Percentiles rank a stretch among this genome's conserved stretches.
These are phyloP conservation scores for Glycine latifolia DNA, from an alignment of 306 rosid genomes.

Conservation along the genomic window DNA sequence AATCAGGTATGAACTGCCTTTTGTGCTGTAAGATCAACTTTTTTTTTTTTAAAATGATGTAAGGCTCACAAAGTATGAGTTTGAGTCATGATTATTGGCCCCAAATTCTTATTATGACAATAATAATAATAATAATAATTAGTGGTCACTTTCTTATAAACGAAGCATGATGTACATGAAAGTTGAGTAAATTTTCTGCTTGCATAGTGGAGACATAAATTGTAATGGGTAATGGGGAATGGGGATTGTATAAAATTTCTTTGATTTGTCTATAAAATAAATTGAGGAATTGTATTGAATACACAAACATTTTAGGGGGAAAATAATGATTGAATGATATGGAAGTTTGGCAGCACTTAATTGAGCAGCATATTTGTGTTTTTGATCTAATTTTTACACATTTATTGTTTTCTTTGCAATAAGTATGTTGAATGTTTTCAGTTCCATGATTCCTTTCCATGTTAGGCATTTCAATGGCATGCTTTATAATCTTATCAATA, in stretches of 20 bases:
- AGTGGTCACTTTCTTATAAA: constrained; percentile 5
- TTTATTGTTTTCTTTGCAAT: background rate
- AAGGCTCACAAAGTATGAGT: constrained; percentile 11
- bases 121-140: background rate
- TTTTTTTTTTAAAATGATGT: background rate
- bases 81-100: constrained; percentile 10
- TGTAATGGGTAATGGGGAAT: background rate
- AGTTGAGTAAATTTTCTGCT: constrained; percentile 17
- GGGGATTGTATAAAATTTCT: constrained; percentile 8
- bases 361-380: background rate
- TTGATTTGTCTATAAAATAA: constrained; percentile 31
- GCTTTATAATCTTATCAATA: constrained; percentile 31
- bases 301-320: background rate
- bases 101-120: constrained; percentile 9
- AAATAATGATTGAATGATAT: background rate
- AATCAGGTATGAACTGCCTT: constrained; percentile 63
- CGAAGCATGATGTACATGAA: background rate
- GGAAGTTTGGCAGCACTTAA: background rate
- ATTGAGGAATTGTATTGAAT: background rate
- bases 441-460: constrained; percentile 27
- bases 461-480: constrained; percentile 18
- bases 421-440: background rate
- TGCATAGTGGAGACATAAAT: background rate
- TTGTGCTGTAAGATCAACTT: constrained; percentile 24
- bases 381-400: constrained; percentile 16